A percentile compares a stretch with the other conserved stretches of the same genome.
phyloP scores from a whole-genome alignment of 805 yeast species.

The Candida tallmaniae region DNA sequence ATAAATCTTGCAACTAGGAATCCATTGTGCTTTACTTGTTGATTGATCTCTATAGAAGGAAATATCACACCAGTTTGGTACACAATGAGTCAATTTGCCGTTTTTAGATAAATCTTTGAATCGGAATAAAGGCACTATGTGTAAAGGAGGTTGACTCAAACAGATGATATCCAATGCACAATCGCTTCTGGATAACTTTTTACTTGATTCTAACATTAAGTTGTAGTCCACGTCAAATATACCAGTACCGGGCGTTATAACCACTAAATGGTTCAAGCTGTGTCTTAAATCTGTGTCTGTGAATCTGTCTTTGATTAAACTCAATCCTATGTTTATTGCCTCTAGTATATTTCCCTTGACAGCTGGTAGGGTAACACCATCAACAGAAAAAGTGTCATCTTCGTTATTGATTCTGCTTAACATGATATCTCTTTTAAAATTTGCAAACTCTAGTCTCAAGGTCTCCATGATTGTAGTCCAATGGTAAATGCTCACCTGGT shows the following conservation, averaged over 20 bases:
- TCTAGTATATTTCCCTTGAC: constrained; percentile 87
- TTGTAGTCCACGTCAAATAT: constrained; percentile 86
- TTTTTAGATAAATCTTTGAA: constrained; percentile 41
- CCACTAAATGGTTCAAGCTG: constrained; percentile 83
- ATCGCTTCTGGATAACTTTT: constrained; percentile 71
- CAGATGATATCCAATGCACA: constrained; percentile 86
- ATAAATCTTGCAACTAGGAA: constrained; percentile 91
- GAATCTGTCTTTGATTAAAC: constrained; percentile 71
- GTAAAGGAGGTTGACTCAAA: constrained; percentile 85
- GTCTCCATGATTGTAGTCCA: constrained; percentile 94
- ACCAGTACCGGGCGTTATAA: constrained; percentile 92
- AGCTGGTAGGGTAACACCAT: constrained; percentile 74
- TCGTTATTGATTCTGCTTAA: constrained; percentile 26
- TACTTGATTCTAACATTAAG: constrained; percentile 68
- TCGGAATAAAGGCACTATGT: constrained; percentile 84
- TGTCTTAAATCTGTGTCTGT: constrained; percentile 82
- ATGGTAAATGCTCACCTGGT: constrained; percentile 80
- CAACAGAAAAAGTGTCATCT: constrained; percentile 22
- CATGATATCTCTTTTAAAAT: constrained; percentile 71
- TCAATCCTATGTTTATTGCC: constrained; percentile 79
- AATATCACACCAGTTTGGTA: constrained; percentile 94
- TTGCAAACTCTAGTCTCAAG: constrained; percentile 77
- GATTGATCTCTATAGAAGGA: constrained; percentile 76
- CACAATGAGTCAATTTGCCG: constrained; percentile 58
- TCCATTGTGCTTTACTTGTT: constrained; percentile 56